Conservation (phyloP, 495 filamentous ascomycete species). For the Xylaria flabelliformis region DNA sequence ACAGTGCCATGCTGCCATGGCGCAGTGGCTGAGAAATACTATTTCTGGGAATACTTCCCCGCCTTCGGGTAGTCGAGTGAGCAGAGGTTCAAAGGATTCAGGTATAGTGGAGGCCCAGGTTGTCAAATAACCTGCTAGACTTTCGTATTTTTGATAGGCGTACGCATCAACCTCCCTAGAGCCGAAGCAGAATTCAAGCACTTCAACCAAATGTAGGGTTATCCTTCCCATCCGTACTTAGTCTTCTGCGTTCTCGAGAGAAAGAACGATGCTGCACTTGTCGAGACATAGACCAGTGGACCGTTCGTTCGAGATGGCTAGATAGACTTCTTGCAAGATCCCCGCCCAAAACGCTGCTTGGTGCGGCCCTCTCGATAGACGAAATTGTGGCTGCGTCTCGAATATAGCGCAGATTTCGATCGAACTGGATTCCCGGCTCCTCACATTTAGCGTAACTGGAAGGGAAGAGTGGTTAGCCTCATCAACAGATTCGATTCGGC, state of each 20-base stretch:
- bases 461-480: conserved; percentile 1
- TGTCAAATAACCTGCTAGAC: not conserved
- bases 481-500: not conserved
- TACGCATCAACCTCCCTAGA: not conserved
- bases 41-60: conserved; percentile 12
- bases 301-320: not conserved
- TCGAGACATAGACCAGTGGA: not conserved
- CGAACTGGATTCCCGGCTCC: not conserved
- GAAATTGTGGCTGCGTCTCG: not conserved
- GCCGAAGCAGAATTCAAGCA: conserved; percentile 8
- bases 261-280: not conserved
- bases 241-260: conserved; percentile 10
- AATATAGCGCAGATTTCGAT: not conserved
- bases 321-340: not conserved
- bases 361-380: not conserved
- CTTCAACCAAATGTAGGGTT: conserved; percentile 4
- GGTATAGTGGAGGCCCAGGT: not conserved
- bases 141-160: not conserved
- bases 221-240: conserved; percentile 15
- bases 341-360: conserved; percentile 7
- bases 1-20: conserved; percentile 6
- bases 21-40: conserved; percentile 3
- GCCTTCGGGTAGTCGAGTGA: not conserved
- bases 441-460: not conserved
- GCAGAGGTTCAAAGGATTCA: not conserved